Base-by-base conservation (phyloP, 2,329 filamentous ascomycete species). In the Periconia sp. region DNA sequence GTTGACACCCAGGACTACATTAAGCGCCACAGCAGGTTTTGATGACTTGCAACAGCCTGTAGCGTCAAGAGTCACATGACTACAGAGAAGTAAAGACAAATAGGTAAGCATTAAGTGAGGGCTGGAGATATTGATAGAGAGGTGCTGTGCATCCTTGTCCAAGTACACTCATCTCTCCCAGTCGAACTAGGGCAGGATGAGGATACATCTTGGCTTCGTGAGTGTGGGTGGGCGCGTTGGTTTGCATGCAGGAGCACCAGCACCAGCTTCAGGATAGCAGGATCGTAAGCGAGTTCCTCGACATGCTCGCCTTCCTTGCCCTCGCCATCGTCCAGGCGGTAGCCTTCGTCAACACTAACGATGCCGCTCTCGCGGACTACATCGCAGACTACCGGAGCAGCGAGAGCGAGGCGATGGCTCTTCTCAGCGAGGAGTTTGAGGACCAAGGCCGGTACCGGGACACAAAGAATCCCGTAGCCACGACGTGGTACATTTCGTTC, bases 321-420 rank as follows among this genome's bases (percentile, higher is more conserved):
- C 53, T 60, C n/a, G 57, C 56, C 31, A 59, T 74, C 6, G 47
- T 62, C 2, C 68, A 74, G 43, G 70, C 70, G n/a, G 62, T 65
- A 17, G 61, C 65, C 10, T 74, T 70, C 50, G 72, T 74, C 52
- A 55, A 52, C 54, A 45, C 18, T 55, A 23, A 50, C 40, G 23
- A 54, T 17, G n/a, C 59, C 37, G 49, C 58, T n/a, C 35, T 63
- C 1, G 47, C 52, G 1, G 47, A 17, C 37, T 82, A 82, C 51
- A 56, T 81, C 6, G 49, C 65, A 6, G 54, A 72, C 2, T 75
- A 81, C 55, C 62, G 58, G 15, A 54, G 68, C 41, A 74, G 67
- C 59, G 66, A 75, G 17, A 35, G 53, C 42, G 65, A 68, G 31
- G 61, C 62, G 52, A 55, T 49, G 27, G 41, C 37, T n/a, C 55